Base-by-base conservation (phyloP, 176 grass and related monocot species). In the Aechmea fasciata region DNA sequence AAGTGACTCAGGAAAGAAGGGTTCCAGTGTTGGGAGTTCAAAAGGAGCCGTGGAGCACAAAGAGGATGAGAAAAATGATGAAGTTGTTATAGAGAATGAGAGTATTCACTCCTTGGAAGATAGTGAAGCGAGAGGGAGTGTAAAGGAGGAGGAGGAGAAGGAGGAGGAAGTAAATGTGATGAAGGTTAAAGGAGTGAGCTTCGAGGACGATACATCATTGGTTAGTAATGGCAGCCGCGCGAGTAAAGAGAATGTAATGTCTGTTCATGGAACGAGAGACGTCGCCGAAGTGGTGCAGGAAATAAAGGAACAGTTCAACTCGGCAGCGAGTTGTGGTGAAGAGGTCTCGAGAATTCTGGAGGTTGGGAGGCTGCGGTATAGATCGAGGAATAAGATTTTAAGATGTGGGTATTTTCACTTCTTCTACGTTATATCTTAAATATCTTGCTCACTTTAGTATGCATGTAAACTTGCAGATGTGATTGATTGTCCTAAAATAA, bases 241-340 rank as follows among this genome's bases (percentile, higher is more conserved):
- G 10, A 74, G 29, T 47, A 48, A 69, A 51, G 59, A 66, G 11
- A 25, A 54, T 76, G 61, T 26, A 15, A 50, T 83, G 33, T 51
- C 48, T 62, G 63, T 54, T 68, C 63, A 18, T 41, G 92, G 88
- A 12, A 78, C 77, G 10, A 88, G 92, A 54, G 83, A 91, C 76
- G 72, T 91, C 19, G 63, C 71, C 14, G 83, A 91, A 74, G 88
- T 82, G 57, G 75, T 86, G 51, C 62, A 81, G 69, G 92, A 91
- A 70, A 96, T 96, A 33, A 96, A 96, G 59, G 80, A 86, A 67
- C 85, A 91, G 51, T 96, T 96, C 79, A 83, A 79, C 26, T 86
- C 80, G 0, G 85, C 73, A 22, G 85, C 79, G 13, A 69, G 71
- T 59, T 91, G 80, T 9, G 85, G 85, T 20, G 85, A 82, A 1